Base-by-base conservation (phyloP, 2,329 filamentous ascomycete genomes). In the Paracoccidioides lutzii region DNA sequence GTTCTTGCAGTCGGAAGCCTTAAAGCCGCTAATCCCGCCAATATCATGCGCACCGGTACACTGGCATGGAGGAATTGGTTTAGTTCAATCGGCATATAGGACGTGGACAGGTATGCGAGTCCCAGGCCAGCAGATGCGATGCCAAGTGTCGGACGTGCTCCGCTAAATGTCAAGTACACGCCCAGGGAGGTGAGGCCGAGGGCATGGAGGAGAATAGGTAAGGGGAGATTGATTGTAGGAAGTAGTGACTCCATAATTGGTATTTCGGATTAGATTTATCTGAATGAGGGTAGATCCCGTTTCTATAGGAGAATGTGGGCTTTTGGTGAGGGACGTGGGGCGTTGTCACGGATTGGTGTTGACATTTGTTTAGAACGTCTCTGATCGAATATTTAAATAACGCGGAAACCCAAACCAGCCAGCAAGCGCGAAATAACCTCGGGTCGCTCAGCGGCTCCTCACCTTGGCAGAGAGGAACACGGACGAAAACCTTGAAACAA, bases 51-150 rank as follows among this genome's bases (percentile, higher is more conserved):
- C 40, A 53, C 52, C 9, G 52, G 52, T 15, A 53, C 52, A 8
- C 41, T 53, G n/a, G 52, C 52, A 32, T 53, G 30, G 30, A 53
- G 40, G 41, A 53, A 53, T 53, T 53, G 52, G 10, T 53, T 53
- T 38, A 45, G 10, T 45, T 53, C 41, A n/a, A 53, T 45, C 7
- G 52, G 52, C 30, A 53, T 22, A 41, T 53, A 53, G n/a, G 52
- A 44, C 6, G 52, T 53, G 7, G 35, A 35, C 33, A 53, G 41
- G 32, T 53, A 53, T 5, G 28, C 30, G 10, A 53, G 41, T 10
- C 52, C 52, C n/a, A 53, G 52, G 41, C 52, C 52, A 8, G 52
- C 22, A 12, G 12, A 30, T 37, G 52, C 41, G 37, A 53, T 38
- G 8, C 52, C 52, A 1, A 45, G 12, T 14, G 42, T 9, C 40